Evolutionary conservation across 805 yeast genomes (phyloP).

Genomic region (Maudiozyma barnettii): DNA sequence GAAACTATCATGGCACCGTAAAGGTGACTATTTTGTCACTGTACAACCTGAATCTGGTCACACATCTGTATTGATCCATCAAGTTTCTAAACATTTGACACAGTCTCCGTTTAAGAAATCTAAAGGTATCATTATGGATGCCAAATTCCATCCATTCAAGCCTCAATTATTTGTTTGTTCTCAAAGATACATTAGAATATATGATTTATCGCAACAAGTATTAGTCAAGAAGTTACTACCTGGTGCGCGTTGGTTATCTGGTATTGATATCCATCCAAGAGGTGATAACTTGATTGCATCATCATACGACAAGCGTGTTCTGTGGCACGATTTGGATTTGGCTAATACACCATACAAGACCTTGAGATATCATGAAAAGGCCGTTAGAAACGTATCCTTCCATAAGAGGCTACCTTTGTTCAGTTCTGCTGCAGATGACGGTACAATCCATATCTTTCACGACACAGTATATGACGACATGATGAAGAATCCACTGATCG

Average conservation of each 20-base stretch:
- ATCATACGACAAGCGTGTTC: conserved; percentile 86
- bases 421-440: conserved; percentile 94
- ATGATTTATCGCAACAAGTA: conserved; percentile 80
- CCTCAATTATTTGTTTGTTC: conserved; percentile 92
- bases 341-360: conserved; percentile 89
- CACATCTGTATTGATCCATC: conserved; percentile 87
- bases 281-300: conserved; percentile 92
- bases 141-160: conserved; percentile 91
- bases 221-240: conserved; percentile 80
- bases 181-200: conserved; percentile 83
- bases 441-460: conserved; percentile 86
- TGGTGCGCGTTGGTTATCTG: conserved; percentile 91
- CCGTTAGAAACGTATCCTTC: conserved; percentile 80
- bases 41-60: conserved; percentile 92
- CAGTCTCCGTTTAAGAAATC: conserved; percentile 93
- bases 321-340: conserved; percentile 95
- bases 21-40: conserved; percentile 92
- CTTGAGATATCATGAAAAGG: conserved; percentile 86
- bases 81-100: conserved; percentile 84
- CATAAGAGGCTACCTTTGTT: conserved; percentile 85
- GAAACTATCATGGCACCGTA: conserved; percentile 88
- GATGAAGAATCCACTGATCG: conserved; percentile 90
- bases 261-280: conserved; percentile 88
- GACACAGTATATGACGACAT: conserved; percentile 84
- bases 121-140: conserved; percentile 91